Percentiles rank a stretch among this genome's conserved stretches.
phyloP scores from a whole-genome alignment of 805 yeast genomes.

The Barnettozyma sp. region DNA sequence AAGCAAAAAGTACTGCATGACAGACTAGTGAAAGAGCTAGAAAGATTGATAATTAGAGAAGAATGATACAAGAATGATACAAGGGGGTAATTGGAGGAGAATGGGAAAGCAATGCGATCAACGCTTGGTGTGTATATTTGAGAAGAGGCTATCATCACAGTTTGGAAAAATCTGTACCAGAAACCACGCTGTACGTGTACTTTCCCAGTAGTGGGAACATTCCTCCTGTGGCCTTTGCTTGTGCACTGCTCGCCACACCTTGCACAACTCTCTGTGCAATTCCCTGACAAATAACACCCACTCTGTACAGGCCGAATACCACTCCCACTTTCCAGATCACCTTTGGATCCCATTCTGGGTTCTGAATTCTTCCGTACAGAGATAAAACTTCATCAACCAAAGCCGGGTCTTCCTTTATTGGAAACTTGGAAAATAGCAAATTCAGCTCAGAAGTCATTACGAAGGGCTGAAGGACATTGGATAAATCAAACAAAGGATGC shows the following conservation, averaged over 20 bases:
- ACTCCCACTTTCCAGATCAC: constrained; percentile 43
- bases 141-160: constrained; percentile 3
- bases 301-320: constrained; percentile 48
- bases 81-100: too few relatives aligned
- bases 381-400: constrained; percentile 17
- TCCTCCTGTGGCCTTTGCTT: constrained; percentile 36
- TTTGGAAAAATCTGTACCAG: constrained; percentile 6
- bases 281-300: constrained; percentile 55
- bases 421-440: constrained; percentile 22
- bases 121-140: too few relatives aligned
- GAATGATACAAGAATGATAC: neutral
- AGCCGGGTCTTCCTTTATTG: constrained; percentile 10
- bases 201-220: constrained; percentile 27
- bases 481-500: constrained; percentile 55
- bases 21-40: neutral
- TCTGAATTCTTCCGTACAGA: constrained; percentile 13
- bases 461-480: constrained; percentile 52
- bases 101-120: too few relatives aligned
- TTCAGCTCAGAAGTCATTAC: constrained; percentile 37
- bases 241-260: constrained; percentile 49
- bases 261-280: constrained; percentile 46
- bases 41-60: neutral
- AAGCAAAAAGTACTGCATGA: neutral
- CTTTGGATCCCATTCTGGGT: constrained; percentile 25
- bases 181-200: constrained; percentile 19